Conservation (phyloP, 257 asterid genomes). For the Salvia splendens region DNA sequence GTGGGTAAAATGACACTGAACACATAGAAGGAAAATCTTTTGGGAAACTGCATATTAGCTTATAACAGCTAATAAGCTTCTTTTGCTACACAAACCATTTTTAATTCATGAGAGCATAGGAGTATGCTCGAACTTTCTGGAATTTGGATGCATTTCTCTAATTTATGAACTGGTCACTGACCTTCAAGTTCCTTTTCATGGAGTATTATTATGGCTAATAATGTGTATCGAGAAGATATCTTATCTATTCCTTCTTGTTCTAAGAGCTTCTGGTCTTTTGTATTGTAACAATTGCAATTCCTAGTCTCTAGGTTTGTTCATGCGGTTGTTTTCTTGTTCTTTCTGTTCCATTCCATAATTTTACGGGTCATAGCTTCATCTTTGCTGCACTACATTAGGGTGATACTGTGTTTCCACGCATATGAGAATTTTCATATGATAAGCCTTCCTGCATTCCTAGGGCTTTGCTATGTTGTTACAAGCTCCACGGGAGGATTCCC, state of each 20-base stretch:
- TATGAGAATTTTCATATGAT: constrained; percentile 11
- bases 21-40: background rate
- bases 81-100: too few species aligned
- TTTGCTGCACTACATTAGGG: constrained; percentile 17
- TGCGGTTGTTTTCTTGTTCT: constrained; percentile 1
- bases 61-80: background rate
- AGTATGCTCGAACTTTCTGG: too few species aligned
- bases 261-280: constrained; percentile 2
- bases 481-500: constrained; percentile 92
- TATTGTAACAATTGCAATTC: background rate
- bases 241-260: background rate
- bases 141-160: too few species aligned
- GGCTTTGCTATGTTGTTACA: constrained; percentile 82
- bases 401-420: constrained; percentile 9
- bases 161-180: too few species aligned
- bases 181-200: background rate
- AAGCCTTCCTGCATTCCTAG: constrained; percentile 36
- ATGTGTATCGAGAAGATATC: background rate
- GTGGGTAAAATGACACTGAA: constrained; percentile 1
- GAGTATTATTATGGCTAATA: background rate
- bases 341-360: background rate
- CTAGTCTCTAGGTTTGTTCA: constrained; percentile 1
- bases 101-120: too few species aligned
- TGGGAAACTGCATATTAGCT: background rate
- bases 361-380: constrained; percentile 15